A percentile compares a stretch with the other conserved stretches of the same genome.
Conservation (phyloP, 225 moss, liverwort and hornwort genomes). For the Straminergon stramineum region DNA sequence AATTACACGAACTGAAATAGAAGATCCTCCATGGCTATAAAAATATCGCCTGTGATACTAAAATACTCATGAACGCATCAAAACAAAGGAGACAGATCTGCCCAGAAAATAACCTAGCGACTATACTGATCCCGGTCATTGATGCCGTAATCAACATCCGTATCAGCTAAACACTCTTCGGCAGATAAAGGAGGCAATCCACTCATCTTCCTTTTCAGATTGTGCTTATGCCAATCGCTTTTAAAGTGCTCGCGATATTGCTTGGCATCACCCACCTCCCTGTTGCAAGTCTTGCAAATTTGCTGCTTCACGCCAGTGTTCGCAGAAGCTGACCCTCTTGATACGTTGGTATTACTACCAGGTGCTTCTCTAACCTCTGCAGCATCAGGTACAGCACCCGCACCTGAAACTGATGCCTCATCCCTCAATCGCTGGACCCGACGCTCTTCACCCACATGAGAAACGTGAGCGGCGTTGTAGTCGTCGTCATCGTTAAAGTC, state of each 20-base stretch:
- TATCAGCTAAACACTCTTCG: conserved; percentile 85
- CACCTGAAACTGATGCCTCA: conserved; percentile 32
- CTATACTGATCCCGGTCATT: conserved; percentile 91
- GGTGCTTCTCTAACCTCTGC: conserved; percentile 5
- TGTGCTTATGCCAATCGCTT: conserved; percentile 99
- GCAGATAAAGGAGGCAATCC: conserved; percentile 72
- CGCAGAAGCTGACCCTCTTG: conserved; percentile 13
- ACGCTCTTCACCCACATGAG: conserved; percentile 27
- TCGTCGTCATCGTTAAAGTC: conserved; percentile 74
- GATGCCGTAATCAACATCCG: conserved; percentile 68
- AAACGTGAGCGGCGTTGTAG: conserved; percentile 24
- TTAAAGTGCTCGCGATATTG: conserved; percentile 98
- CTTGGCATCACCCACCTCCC: conserved; percentile 88
- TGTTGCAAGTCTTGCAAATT: conserved; percentile 84
- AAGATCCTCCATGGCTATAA: neutral
- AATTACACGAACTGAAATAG: neutral
- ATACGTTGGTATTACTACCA: neutral
- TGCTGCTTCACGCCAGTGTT: conserved; percentile 54
- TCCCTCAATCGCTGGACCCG: conserved; percentile 28
- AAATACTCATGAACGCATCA: neutral
- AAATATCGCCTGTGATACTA: neutral
- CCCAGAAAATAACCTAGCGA: conserved; percentile 28
- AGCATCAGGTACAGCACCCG: conserved; percentile 1
- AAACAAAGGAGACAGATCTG: neutral
- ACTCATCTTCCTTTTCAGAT: conserved; percentile 83